A percentile compares a stretch with the other conserved stretches of the same genome.
These are phyloP conservation scores for Malus hybrid DNA, from an alignment of 331 rosid species.

Conservation along the genomic window DNA sequence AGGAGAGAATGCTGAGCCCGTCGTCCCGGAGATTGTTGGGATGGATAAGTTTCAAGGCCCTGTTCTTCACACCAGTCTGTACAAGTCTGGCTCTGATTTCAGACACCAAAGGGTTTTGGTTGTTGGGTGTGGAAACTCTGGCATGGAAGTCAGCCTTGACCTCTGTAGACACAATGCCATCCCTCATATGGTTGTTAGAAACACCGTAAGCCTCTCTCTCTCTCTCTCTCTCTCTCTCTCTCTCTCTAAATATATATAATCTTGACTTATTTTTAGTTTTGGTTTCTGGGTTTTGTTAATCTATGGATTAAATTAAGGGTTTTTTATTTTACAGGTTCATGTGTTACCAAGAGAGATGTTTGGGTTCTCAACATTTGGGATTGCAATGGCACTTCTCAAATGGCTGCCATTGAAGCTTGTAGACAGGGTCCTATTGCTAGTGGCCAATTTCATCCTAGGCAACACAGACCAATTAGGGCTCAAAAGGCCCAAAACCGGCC, in stretches of 20 bases:
- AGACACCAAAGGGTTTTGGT: slow-evolving; percentile 59
- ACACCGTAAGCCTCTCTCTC: slow-evolving; percentile 44
- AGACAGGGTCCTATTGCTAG: slow-evolving; percentile 56
- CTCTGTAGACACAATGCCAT: slow-evolving; percentile 71
- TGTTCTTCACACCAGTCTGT: slow-evolving; percentile 50
- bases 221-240: not conserved
- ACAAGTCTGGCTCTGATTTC: slow-evolving; percentile 53
- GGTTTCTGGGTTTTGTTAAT: not conserved
- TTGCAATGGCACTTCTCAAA: slow-evolving; percentile 60
- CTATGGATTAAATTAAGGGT: not conserved
- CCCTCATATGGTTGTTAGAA: slow-evolving; percentile 79
- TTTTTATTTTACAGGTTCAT: slow-evolving; percentile 53
- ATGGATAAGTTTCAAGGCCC: slow-evolving; percentile 37
- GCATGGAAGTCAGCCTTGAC: slow-evolving; percentile 97
- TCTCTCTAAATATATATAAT: not conserved
- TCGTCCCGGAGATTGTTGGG: slow-evolving; percentile 51
- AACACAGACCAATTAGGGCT: slow-evolving; percentile 70
- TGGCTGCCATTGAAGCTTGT: slow-evolving; percentile 65
- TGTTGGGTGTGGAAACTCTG: slow-evolving; percentile 93
- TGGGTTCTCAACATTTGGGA: slow-evolving; percentile 78
- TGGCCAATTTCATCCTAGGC: slow-evolving; percentile 44
- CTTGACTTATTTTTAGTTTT: not conserved
- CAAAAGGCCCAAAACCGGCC: slow-evolving; percentile 85
- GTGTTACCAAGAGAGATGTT: slow-evolving; percentile 84
- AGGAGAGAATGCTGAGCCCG: slow-evolving; percentile 90